Conservation (phyloP, 495 filamentous ascomycete species). For the Daldinia bambusicola region DNA sequence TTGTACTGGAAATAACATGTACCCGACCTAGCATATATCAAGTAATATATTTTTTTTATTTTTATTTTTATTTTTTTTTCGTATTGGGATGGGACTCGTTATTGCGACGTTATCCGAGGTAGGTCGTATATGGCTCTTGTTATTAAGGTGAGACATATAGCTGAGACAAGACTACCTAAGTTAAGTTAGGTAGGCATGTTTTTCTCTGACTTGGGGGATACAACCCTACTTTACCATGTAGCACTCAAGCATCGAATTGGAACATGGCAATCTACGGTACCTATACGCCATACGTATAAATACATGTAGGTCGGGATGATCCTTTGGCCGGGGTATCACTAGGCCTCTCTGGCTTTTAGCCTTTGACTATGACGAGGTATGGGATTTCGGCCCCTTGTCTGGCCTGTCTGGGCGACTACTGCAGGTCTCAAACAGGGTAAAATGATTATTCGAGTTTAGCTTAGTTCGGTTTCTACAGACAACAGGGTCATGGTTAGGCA, state of each 20-base stretch:
- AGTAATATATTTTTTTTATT: no score
- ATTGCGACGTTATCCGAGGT: neutral
- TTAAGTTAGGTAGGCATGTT: no score
- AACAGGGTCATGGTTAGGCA: neutral
- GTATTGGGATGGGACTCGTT: neutral
- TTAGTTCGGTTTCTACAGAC: neutral
- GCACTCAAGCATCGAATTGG: neutral
- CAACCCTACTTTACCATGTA: slow-evolving; percentile 6
- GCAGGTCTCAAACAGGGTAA: slow-evolving; percentile 1
- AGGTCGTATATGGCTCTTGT: neutral
- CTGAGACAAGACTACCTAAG: neutral
- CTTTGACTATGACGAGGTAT: neutral
- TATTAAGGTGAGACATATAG: neutral
- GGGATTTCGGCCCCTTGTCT: neutral
- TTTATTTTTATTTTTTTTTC: no score
- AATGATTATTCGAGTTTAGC: neutral
- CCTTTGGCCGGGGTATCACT: neutral
- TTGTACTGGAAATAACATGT: no score
- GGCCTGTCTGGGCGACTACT: neutral
- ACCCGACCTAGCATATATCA: no score
- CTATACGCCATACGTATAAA: neutral
- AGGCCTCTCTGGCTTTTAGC: neutral
- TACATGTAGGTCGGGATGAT: neutral
- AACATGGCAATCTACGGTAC: neutral
- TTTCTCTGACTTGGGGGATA: neutral